phyloP scores from a whole-genome alignment of 164 flowering plant genomes.

The Dillenia suffruticosa region DNA sequence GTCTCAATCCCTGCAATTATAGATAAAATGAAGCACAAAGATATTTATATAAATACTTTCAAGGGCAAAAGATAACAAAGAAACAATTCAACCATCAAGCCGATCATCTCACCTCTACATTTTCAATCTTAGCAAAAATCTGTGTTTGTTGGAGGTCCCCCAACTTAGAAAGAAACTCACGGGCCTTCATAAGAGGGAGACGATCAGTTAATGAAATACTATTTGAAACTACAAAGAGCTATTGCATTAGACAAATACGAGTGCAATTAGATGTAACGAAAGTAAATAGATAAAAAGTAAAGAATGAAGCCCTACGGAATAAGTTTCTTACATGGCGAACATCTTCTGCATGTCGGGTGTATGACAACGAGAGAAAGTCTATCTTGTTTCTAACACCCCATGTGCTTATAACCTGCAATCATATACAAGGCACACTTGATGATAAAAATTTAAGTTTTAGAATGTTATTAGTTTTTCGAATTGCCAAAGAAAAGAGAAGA shows the following conservation, averaged over 20 bases:
- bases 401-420: slow-evolving; percentile 67
- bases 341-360: slow-evolving; percentile 86
- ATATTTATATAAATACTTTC: slow-evolving; percentile 7
- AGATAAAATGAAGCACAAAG: background rate
- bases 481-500: no score
- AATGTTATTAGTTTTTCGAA: no score
- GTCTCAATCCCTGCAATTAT: slow-evolving; percentile 46
- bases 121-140: slow-evolving; percentile 85
- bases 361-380: slow-evolving; percentile 88
- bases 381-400: slow-evolving; percentile 92
- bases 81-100: background rate
- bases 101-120: slow-evolving; percentile 23
- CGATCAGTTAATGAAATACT: no score
- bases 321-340: slow-evolving; percentile 66
- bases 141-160: slow-evolving; percentile 86
- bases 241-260: background rate
- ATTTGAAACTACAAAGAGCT: slow-evolving; percentile 3
- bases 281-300: background rate
- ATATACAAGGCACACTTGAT: background rate
- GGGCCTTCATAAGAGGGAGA: slow-evolving; percentile 48
- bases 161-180: slow-evolving; percentile 66
- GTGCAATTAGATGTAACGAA: background rate
- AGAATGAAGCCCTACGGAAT: background rate
- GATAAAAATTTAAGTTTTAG: no score
- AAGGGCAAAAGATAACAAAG: slow-evolving; percentile 8